A percentile compares a stretch with the other conserved stretches of the same genome.
These are phyloP conservation scores for Boletus huronensis DNA, from an alignment of 768 basidiomycete species.

Conservation along the genomic window DNA sequence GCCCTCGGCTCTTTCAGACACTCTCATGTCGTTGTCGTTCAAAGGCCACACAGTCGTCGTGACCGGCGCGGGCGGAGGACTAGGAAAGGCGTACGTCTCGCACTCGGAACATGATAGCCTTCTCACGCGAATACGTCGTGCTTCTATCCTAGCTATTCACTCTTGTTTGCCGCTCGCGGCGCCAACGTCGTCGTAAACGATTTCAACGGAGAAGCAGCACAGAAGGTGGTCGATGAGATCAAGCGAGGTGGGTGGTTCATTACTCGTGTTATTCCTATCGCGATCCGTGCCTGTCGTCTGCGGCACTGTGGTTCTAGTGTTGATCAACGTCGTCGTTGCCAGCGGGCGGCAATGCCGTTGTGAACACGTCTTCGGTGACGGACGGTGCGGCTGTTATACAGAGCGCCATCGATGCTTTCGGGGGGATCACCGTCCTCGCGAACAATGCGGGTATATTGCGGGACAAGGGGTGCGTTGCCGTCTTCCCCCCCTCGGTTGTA, in stretches of 20 bases:
- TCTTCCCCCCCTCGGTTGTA: background rate
- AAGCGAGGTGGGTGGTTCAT: slow-evolving; percentile 51
- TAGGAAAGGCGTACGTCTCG: slow-evolving; percentile 78
- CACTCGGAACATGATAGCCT: background rate
- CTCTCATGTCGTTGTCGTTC: slow-evolving; percentile 66
- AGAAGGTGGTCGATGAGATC: slow-evolving; percentile 91
- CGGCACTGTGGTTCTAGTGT: background rate
- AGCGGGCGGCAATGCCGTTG: slow-evolving; percentile 90
- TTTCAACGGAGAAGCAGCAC: slow-evolving; percentile 81
- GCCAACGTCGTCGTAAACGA: slow-evolving; percentile 97
- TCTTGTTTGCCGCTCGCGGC: slow-evolving; percentile 88
- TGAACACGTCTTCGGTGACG: slow-evolving; percentile 80
- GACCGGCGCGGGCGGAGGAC: slow-evolving; percentile 94
- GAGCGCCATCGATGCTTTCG: slow-evolving; percentile 82
- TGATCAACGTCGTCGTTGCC: background rate
- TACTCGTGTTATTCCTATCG: background rate
- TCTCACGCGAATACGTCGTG: background rate
- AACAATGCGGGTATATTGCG: slow-evolving; percentile 95
- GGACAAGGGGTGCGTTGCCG: slow-evolving; percentile 60
- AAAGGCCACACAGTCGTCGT: slow-evolving; percentile 89
- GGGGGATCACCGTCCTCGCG: slow-evolving; percentile 79
- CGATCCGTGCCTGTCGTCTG: background rate
- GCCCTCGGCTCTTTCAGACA: background rate
- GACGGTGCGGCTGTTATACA: slow-evolving; percentile 86
- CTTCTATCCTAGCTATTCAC: slow-evolving; percentile 62